These are phyloP conservation scores for Boletus insuetus DNA, from an alignment of 768 basidiomycete species.

Conservation along the genomic window DNA sequence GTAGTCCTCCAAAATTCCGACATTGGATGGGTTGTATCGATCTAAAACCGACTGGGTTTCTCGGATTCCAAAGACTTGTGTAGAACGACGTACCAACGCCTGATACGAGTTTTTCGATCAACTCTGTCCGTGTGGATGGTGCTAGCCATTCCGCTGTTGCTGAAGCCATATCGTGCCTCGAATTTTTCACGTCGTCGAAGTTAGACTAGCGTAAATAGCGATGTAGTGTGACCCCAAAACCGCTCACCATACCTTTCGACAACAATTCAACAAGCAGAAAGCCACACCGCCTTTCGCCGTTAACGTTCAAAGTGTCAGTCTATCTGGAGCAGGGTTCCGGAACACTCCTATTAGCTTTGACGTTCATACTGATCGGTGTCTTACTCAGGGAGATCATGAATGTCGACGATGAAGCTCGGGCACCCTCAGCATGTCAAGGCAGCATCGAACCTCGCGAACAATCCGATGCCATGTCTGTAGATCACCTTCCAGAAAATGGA, in stretches of 20 bases:
- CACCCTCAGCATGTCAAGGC: not conserved
- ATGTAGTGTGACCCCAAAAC: slow-evolving; percentile 10
- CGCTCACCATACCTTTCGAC: not conserved
- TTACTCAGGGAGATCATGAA: slow-evolving; percentile 11
- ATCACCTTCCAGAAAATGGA: slow-evolving; percentile 1
- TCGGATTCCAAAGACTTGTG: not conserved
- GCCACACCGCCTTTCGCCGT: no score
- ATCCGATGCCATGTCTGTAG: slow-evolving; percentile 9
- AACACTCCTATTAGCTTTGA: not conserved
- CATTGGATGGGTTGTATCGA: slow-evolving; percentile 95
- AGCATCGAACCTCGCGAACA: slow-evolving; percentile 3
- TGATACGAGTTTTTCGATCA: slow-evolving; percentile 88
- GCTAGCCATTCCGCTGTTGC: slow-evolving; percentile 63
- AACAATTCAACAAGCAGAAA: no score
- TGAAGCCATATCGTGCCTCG: slow-evolving; percentile 21
- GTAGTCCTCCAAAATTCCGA: slow-evolving; percentile 93
- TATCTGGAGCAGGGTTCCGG: not conserved
- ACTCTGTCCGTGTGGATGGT: slow-evolving; percentile 76
- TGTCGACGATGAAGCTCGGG: slow-evolving; percentile 5
- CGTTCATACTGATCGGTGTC: not conserved
- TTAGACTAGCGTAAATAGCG: not conserved
- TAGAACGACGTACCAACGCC: slow-evolving; percentile 67
- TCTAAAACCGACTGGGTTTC: slow-evolving; percentile 46
- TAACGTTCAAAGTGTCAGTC: not conserved
- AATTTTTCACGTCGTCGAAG: slow-evolving; percentile 10